phyloP scores from a whole-genome alignment of 352 stramenopile genomes.

The Pythium myriotylum region DNA sequence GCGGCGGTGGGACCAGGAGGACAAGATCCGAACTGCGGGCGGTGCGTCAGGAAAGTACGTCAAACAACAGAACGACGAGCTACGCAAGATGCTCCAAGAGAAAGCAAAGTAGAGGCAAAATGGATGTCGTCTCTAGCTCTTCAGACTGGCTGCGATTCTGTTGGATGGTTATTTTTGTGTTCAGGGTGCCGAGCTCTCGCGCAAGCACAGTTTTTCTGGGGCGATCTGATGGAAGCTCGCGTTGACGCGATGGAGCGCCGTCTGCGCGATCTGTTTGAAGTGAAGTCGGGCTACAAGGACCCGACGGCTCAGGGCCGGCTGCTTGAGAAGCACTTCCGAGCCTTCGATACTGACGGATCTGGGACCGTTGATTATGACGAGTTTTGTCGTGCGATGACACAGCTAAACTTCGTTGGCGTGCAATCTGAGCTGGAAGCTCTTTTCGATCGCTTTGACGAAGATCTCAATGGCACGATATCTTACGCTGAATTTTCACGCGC shows the following conservation, averaged over 20 bases:
- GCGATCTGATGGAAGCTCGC: conserved; percentile 33
- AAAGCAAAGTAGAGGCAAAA: conserved; percentile 15
- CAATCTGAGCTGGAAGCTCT: conserved; percentile 84
- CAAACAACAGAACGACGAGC: conserved; percentile 69
- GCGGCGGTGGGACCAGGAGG: conserved; percentile 39
- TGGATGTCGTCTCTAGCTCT: not conserved
- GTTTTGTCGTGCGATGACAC: conserved; percentile 84
- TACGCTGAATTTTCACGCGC: conserved; percentile 74
- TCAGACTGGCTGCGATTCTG: too few relatives aligned
- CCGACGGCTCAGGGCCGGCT: conserved; percentile 48
- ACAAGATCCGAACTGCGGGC: conserved; percentile 62
- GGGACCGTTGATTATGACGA: conserved; percentile 87
- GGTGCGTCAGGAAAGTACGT: conserved; percentile 50
- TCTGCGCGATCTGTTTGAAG: conserved; percentile 64
- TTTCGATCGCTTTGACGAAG: conserved; percentile 89
- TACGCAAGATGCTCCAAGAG: conserved; percentile 36
- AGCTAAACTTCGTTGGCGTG: conserved; percentile 89
- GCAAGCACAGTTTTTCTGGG: too few relatives aligned
- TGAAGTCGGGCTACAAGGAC: conserved; percentile 77
- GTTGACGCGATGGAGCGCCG: conserved; percentile 59
- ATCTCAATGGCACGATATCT: conserved; percentile 75
- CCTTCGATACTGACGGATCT: conserved; percentile 74
- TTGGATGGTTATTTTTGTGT: conserved; percentile 1
- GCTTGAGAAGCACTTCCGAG: conserved; percentile 71
- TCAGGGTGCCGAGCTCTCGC: too few relatives aligned